These are phyloP conservation scores for Stereocaulon alpinum DNA, from an alignment of 495 filamentous ascomycete species.

Conservation along the genomic window DNA sequence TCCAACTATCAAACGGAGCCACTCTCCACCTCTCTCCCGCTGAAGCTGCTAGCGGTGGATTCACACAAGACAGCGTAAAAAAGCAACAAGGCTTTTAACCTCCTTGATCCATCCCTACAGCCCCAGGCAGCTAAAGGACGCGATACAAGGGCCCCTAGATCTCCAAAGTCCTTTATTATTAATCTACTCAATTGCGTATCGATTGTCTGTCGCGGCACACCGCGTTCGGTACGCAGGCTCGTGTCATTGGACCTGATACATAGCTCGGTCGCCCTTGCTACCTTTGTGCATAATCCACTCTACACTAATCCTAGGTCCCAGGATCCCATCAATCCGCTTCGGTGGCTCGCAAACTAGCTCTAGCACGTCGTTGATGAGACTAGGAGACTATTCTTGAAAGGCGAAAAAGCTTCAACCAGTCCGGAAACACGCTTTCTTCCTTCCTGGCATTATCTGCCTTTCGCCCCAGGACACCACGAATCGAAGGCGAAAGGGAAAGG, in stretches of 20 bases:
- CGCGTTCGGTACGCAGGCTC: slow-evolving; percentile 17
- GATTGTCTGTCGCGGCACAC: slow-evolving; percentile 13
- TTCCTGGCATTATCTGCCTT: slow-evolving; percentile 8
- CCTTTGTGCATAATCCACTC: slow-evolving; percentile 15
- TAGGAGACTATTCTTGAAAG: slow-evolving; percentile 9
- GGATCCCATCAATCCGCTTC: slow-evolving; percentile 15
- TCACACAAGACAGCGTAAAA: not conserved
- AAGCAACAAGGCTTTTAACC: slow-evolving; percentile 18
- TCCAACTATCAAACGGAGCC: not conserved
- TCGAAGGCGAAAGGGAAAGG: not conserved
- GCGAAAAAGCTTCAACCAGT: slow-evolving; percentile 9
- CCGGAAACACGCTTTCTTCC: slow-evolving; percentile 13
- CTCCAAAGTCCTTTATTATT: not conserved
- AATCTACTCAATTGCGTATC: slow-evolving; percentile 7
- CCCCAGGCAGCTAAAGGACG: slow-evolving; percentile 2
- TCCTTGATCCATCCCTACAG: slow-evolving; percentile 4
- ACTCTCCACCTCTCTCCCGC: not conserved
- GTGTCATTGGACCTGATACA: slow-evolving; percentile 23
- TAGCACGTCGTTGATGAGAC: not conserved
- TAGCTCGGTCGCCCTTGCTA: slow-evolving; percentile 18
- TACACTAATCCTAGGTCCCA: slow-evolving; percentile 14
- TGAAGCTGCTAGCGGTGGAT: slow-evolving; percentile 2
- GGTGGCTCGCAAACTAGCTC: slow-evolving; percentile 13
- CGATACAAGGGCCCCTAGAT: not conserved
- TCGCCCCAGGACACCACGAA: not conserved